A percentile compares a stretch with the other conserved stretches of the same genome.
Evolutionary conservation across 106 monocot genomes (phyloP).

Genomic region (Dactylorhiza incarnata): DNA sequence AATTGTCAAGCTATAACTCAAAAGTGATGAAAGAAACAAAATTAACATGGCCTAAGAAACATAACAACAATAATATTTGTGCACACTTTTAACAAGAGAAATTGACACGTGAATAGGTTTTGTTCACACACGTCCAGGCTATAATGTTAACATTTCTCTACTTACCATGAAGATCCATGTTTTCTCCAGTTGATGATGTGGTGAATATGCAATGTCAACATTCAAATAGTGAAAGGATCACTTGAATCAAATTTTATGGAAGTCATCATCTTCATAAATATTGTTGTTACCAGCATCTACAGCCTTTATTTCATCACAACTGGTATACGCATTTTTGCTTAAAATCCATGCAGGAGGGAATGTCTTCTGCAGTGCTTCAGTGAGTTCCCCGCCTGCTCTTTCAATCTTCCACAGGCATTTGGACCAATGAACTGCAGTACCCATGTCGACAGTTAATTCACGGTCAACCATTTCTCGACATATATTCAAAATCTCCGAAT

Average conservation of each 20-base stretch:
- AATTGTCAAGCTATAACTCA: too few relatives aligned
- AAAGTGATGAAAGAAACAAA: too few relatives aligned
- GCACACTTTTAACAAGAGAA: too few relatives aligned
- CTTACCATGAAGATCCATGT: too few relatives aligned
- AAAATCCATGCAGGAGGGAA: slow-evolving; percentile 92
- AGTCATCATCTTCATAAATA: background rate
- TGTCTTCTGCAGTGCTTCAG: slow-evolving; percentile 78
- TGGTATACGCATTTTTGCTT: slow-evolving; percentile 15
- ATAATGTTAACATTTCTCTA: too few relatives aligned
- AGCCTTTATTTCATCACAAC: slow-evolving; percentile 10
- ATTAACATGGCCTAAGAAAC: too few relatives aligned
- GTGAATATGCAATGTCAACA: background rate
- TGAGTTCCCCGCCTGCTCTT: slow-evolving; percentile 83
- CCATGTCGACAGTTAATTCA: slow-evolving; percentile 68
- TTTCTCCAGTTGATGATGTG: background rate
- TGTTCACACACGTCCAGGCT: too few relatives aligned
- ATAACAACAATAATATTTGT: too few relatives aligned
- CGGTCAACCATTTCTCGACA: slow-evolving; percentile 83
- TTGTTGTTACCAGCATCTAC: slow-evolving; percentile 8
- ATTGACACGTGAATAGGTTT: too few relatives aligned
- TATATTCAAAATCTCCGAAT: slow-evolving; percentile 55
- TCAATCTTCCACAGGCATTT: slow-evolving; percentile 70
- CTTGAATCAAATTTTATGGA: too few relatives aligned
- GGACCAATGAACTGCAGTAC: slow-evolving; percentile 88
- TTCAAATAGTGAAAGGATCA: background rate